A percentile compares a stretch with the other conserved stretches of the same genome.
Conservation (phyloP, 208 protist species). For the Acanthamoeba castellanii region DNA sequence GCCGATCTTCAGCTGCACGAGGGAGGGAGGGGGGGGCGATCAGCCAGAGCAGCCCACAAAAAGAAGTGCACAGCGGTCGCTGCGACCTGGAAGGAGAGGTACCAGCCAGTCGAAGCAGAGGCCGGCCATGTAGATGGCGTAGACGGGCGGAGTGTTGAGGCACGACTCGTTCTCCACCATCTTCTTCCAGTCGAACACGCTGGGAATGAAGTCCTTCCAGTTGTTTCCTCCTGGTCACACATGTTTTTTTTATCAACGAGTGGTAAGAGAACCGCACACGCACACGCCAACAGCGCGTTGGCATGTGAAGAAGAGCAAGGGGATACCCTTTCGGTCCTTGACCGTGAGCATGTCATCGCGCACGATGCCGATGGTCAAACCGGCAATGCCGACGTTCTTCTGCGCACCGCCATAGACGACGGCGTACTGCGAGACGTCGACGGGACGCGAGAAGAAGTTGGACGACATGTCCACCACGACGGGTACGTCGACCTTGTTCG, state of each 20-base stretch:
- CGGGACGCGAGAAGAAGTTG: constrained; percentile 89
- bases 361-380: constrained; percentile 88
- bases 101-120: constrained; percentile 90
- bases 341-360: constrained; percentile 64
- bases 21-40: background rate
- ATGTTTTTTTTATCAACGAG: background rate
- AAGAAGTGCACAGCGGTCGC: background rate
- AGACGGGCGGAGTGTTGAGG: constrained; percentile 41
- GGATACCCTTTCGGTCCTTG: constrained; percentile 44
- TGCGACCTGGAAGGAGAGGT: background rate
- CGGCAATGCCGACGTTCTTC: constrained; percentile 92
- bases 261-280: background rate
- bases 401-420: constrained; percentile 87
- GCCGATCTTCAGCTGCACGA: constrained; percentile 30
- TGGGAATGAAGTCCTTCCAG: constrained; percentile 11
- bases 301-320: background rate
- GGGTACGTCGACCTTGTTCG: constrained; percentile 79
- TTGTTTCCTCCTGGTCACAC: background rate
- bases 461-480: constrained; percentile 92
- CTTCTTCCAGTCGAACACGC: constrained; percentile 45
- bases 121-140: constrained; percentile 89
- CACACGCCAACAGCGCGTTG: background rate
- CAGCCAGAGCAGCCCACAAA: background rate
- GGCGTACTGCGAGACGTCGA: constrained; percentile 31
- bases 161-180: constrained; percentile 29